Evolutionary conservation across 2,329 filamentous ascomycete genomes (phyloP).

Genomic region (Emmonsia crescens): DNA sequence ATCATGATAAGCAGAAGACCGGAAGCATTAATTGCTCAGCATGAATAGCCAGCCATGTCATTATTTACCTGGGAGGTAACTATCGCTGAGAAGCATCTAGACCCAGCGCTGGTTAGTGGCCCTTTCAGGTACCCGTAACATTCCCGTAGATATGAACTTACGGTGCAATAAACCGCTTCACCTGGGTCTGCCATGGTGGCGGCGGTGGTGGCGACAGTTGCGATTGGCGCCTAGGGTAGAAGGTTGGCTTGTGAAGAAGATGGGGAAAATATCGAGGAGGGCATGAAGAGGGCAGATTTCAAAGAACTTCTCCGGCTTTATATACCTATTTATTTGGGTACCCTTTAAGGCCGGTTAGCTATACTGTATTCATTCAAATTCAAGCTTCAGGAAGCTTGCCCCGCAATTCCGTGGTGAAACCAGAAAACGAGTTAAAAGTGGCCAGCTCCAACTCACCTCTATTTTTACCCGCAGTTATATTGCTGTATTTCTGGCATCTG

Average conservation of each 20-base stretch:
- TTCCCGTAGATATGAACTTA: conserved; percentile 25
- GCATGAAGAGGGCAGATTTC: neutral
- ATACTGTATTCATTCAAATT: neutral
- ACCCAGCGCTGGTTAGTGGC: conserved; percentile 3
- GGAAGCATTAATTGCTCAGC: conserved; percentile 9
- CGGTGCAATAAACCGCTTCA: conserved; percentile 57
- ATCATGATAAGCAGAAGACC: conserved; percentile 1
- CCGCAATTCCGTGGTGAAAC: neutral
- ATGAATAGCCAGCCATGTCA: conserved; percentile 7
- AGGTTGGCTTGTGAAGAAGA: neutral
- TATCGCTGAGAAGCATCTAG: conserved; percentile 83
- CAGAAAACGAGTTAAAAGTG: neutral
- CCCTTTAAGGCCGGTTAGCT: neutral
- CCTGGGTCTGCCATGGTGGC: conserved; percentile 30
- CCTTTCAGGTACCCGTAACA: neutral
- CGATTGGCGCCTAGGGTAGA: neutral
- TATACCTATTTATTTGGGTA: neutral
- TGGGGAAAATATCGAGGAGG: neutral
- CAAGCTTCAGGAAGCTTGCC: neutral
- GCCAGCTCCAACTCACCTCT: neutral
- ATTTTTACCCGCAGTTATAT: neutral
- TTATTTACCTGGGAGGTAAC: conserved; percentile 73
- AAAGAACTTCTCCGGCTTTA: neutral
- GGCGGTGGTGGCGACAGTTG: neutral
- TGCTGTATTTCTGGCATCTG: neutral